These are phyloP conservation scores for Heracleum sosnowskyi DNA, from an alignment of 129 eudicot species.

Conservation along the genomic window DNA sequence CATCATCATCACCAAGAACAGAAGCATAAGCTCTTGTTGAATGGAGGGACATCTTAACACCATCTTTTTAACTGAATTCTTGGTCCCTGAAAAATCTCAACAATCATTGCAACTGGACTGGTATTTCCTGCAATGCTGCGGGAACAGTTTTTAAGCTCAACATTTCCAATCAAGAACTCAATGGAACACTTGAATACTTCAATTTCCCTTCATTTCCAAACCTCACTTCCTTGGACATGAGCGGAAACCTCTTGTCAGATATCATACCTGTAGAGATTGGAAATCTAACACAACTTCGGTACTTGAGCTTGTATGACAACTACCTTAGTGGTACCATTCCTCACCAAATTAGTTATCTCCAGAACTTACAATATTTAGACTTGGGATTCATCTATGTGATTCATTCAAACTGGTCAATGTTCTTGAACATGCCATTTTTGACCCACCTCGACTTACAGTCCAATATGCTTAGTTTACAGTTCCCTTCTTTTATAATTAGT, in stretches of 20 bases:
- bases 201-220: too few species aligned
- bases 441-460: constrained; percentile 34
- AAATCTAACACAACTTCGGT: too few species aligned
- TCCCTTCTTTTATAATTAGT: constrained; percentile 45
- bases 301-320: too few species aligned
- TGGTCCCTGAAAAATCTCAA: constrained; percentile 47
- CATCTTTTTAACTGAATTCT: constrained; percentile 41
- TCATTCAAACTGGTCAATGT: constrained; percentile 55
- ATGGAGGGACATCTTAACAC: constrained; percentile 56
- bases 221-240: too few species aligned
- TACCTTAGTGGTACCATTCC: too few species aligned
- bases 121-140: constrained; percentile 38
- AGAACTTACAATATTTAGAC: too few species aligned
- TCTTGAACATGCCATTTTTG: constrained; percentile 46
- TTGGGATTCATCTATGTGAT: too few species aligned
- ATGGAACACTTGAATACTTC: constrained; percentile 47
- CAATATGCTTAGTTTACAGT: constrained; percentile 39
- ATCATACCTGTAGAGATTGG: too few species aligned
- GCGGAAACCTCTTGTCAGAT: too few species aligned
- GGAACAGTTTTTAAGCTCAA: constrained; percentile 31
- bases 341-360: too few species aligned
- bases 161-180: constrained; percentile 24
- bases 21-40: constrained; percentile 64
- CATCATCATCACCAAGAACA: constrained; percentile 39
- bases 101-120: constrained; percentile 65